Evolutionary conservation across 257 asterid species (phyloP), one percentile per base, ranked within the genome.

Genomic region (Nicotiana tomentosiformis): DNA sequence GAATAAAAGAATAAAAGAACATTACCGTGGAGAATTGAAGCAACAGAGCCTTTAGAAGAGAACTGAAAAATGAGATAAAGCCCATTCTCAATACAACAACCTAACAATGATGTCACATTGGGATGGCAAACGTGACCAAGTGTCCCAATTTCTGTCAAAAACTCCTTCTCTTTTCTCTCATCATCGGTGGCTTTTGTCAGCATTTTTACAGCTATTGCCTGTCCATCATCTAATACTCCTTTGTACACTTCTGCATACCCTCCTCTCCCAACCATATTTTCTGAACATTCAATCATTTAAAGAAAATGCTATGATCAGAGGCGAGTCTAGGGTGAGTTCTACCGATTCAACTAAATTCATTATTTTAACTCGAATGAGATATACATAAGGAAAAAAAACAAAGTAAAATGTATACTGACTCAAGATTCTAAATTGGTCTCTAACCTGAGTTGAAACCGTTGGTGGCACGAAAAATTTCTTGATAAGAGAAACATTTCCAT

Each of bases 211-310:
- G 99, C 99, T 84, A 96, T 96, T 20, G 98, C 88, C 30, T 89
- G 87, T 8, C 99, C 99, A 82, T 90, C 91, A 84, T 87, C 92
- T 17, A 96, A 84, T 12, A 89, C 87, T 29, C 99, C 98, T 85
- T 85, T 96, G 92, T 92, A 96, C 2, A 96, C 99, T 94, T 94
- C 97, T n/a, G 99, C 98, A 85, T 84, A 94, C 14, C 99, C 99
- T 83, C 99, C 99, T 89, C 84, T 91, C 18, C 99, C 99, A 3
- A 91, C 99, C 92, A 96, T 83, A 69, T 94, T 92, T 12, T 90
- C 98, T 94, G 91, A 32, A 5, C 4, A 77, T 49, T 15, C 3
- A 23, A 39, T 11, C 10, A 32, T 12, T 32, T 18, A 64, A 82
- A 46, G 69, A 65, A 76, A 53, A 53, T 53, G 5, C 17, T 53